Conservation (phyloP, 345 rosid genomes). For the Lumnitzera littorea region DNA sequence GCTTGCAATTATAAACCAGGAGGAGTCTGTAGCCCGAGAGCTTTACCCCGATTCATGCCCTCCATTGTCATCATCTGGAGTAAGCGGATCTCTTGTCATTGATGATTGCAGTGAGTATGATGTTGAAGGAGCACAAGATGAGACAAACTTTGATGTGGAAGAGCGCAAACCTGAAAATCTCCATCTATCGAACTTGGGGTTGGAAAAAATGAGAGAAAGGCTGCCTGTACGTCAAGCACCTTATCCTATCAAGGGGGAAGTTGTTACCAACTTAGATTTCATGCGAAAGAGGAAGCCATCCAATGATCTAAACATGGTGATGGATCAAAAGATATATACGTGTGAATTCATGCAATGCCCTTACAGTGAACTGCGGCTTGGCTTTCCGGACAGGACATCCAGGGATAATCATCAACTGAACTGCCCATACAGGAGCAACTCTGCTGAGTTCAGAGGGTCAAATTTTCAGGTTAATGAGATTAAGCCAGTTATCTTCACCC, state of each 20-base stretch:
- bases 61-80: constrained; percentile 43
- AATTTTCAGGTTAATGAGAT: constrained; percentile 66
- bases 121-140: constrained; percentile 65
- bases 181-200: constrained; percentile 20
- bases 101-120: constrained; percentile 64
- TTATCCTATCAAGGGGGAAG: constrained; percentile 51
- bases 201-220: constrained; percentile 16
- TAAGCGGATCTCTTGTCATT: constrained; percentile 35
- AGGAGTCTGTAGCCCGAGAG: constrained; percentile 50
- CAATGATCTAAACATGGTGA: constrained; percentile 30
- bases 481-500: constrained; percentile 51
- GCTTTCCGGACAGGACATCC: constrained; percentile 56
- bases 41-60: constrained; percentile 53
- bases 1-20: constrained; percentile 77
- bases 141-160: constrained; percentile 44
- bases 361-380: constrained; percentile 45
- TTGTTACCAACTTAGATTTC: constrained; percentile 31
- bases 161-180: constrained; percentile 51
- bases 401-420: constrained; percentile 76
- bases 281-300: constrained; percentile 58
- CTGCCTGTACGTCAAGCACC: constrained; percentile 30
- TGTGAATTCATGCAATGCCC: constrained; percentile 74
- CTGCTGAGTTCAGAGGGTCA: constrained; percentile 47
- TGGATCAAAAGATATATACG: constrained; percentile 44
- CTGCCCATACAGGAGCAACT: constrained; percentile 43